Base-by-base conservation (phyloP, 169 alveolate species). In the Besnoitia besnoiti region DNA sequence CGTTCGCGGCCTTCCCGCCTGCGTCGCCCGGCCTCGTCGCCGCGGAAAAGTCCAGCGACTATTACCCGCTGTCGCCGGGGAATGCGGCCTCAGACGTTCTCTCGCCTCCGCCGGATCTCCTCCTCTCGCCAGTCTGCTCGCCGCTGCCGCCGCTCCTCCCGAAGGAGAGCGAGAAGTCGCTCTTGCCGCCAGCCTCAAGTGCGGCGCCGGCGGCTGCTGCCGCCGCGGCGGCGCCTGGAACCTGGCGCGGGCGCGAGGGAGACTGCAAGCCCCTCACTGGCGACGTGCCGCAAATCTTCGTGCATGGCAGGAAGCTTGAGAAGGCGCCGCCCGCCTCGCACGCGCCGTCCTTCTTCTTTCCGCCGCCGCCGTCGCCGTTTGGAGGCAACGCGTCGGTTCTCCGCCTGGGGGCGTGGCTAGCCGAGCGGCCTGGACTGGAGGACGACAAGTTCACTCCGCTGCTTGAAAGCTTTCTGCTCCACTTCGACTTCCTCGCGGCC, bases 401-500 rank as follows among this genome's bases (percentile, higher is more conserved):
- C 35, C 55, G 87, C 7, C 87, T 77, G 30, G 87, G 87, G 42
- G 40, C 33, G n/a, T 77, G 87, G 87, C 59, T 77, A 21, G 87
- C 87, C 0, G 87, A 37, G 87, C 87, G 59, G 39, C 87, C 87
- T 10, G 50, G 61, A 30, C 87, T 42, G 61, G 59, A 37, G 40
- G 50, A 37, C 87, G 61, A 77, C 1, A 51, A 37, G 59, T 77
- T 77, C 87, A 42, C 49, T 0, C 40, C 87, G 33, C 87, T 77
- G 10, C 40, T 77, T 39, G 87, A 77, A 39, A 77, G 87, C 30
- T 42, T 77, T 42, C 87, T 77, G 61, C 59, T 77, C 24, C 87
- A 77, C 87, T 77, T 77, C 30, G 87, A 77, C 87, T 77, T 77
- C 87, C 37, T 77, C 40, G 61, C n/a, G 0, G 87, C 87, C n/a